Evolutionary conservation across 805 yeast species (phyloP).

Genomic region (Yamadazyma sp.): DNA sequence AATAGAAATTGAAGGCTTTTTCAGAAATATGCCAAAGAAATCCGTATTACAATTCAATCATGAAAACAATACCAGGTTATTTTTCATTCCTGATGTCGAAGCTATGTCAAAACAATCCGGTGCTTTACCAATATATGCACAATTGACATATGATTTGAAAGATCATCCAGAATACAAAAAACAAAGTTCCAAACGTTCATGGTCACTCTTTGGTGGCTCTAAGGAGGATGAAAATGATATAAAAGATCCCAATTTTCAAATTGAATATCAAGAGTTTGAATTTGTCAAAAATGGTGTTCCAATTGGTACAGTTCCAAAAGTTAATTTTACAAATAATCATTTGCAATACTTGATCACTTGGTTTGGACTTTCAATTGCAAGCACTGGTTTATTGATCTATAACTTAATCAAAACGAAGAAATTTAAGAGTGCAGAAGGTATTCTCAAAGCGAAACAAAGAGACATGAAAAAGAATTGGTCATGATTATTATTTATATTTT

Average conservation of each 20-base stretch:
- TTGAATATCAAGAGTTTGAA: constrained; percentile 45
- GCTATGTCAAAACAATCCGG: constrained; percentile 73
- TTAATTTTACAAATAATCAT: constrained; percentile 84
- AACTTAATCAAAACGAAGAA: constrained; percentile 27
- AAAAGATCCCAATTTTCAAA: constrained; percentile 26
- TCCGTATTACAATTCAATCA: constrained; percentile 70
- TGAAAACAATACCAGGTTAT: constrained; percentile 62
- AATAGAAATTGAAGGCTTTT: constrained; percentile 68
- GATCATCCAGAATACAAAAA: constrained; percentile 56
- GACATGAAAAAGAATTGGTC: constrained; percentile 29
- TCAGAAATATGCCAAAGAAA: constrained; percentile 62
- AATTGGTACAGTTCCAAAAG: constrained; percentile 75
- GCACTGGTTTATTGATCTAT: constrained; percentile 59
- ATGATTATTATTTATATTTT: constrained; percentile 1
- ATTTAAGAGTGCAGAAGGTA: constrained; percentile 35
- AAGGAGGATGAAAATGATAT: constrained; percentile 6
- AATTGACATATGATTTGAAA: constrained; percentile 62
- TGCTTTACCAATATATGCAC: constrained; percentile 71
- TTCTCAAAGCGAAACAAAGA: constrained; percentile 37
- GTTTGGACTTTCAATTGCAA: constrained; percentile 82
- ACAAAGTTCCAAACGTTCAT: constrained; percentile 32
- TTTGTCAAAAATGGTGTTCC: constrained; percentile 85
- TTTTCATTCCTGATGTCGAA: constrained; percentile 75
- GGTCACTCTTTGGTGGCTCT: constrained; percentile 20
- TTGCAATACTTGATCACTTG: constrained; percentile 90